Percentiles rank a stretch among this genome's conserved stretches.
phyloP scores from a whole-genome alignment of 1,139 yeast genomes.

The Zygoascus meyerae region DNA sequence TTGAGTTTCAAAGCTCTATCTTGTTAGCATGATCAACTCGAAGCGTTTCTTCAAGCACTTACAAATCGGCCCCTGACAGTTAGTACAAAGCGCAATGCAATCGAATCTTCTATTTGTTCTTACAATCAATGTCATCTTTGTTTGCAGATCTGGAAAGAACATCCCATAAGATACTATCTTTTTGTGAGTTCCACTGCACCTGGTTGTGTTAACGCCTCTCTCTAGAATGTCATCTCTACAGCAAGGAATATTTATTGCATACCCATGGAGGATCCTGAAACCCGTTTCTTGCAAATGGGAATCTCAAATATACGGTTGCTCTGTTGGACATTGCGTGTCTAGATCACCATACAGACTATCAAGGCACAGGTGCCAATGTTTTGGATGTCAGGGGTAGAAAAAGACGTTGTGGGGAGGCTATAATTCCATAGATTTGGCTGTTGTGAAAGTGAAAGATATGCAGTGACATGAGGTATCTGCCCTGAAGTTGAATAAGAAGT shows the following conservation, averaged over 20 bases:
- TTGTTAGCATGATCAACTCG: constrained; percentile 6
- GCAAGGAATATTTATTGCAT: no score
- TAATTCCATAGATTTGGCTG: no score
- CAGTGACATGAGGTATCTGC: no score
- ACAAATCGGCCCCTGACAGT: constrained; percentile 11
- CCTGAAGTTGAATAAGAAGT: no score
- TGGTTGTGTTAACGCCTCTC: constrained; percentile 5
- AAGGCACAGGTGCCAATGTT: no score
- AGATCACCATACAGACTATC: no score
- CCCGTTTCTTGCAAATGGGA: constrained; percentile 37
- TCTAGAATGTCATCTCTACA: neutral
- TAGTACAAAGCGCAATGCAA: neutral
- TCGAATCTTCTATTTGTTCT: constrained; percentile 6
- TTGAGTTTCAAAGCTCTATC: constrained; percentile 32
- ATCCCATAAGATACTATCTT: constrained; percentile 41
- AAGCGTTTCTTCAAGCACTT: neutral
- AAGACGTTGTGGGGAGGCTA: no score
- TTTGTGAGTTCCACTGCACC: constrained; percentile 38
- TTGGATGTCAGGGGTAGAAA: no score
- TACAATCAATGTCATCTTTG: constrained; percentile 39
- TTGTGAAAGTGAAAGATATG: no score
- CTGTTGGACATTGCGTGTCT: constrained; percentile 13
- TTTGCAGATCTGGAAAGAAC: constrained; percentile 34
- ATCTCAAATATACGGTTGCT: constrained; percentile 34
- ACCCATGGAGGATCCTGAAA: constrained; percentile 39